Base-by-base conservation (phyloP, 208 protist species). In the Trypanosoma platydactyli region DNA sequence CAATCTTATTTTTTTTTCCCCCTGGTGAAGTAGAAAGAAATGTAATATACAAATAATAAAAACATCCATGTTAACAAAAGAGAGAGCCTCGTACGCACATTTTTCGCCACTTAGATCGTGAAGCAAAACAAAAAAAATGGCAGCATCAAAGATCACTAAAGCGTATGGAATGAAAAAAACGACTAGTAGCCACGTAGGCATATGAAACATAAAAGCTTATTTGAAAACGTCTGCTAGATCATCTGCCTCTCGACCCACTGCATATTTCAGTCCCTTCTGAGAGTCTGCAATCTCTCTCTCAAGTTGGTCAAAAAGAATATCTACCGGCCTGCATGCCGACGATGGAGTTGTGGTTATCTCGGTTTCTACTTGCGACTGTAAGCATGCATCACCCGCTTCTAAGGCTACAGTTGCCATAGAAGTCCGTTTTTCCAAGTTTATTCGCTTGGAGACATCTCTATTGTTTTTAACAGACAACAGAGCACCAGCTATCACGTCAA, bases 381-480 rank as follows among this genome's bases (percentile, higher is more conserved):
- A 16, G 33, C 15, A 18, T 15, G 41, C 22, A 22, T 22, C 41
- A 38, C 5, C 18, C 5, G 40, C 27, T 67, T 11, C n/a, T 18
- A 1, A 2, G 22, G 42, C 12, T n/a, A 58, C 44, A 16, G 22
- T 1, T 35, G 40, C 24, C 12, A 20, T 24, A 44, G 68, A 59
- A 48, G 46, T 54, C 30, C 62, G 61, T 49, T 88, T 91, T 33
- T 88, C 85, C n/a, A 67, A 67, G 11, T 76, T 81, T 18, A 91
- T 76, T 22, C 75, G 51, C 41, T 71, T 73, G 0, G 85, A 91
- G 6, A 91, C 71, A 20, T 69, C 76, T 61, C 86, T 79, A 12
- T 72, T 61, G 53, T 86, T 88, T 63, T 91, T 91, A 42, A 88
- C 68, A 24, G 62, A 71, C 12, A 74, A 64, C 18, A 80, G 44